Evolutionary conservation across 2,329 filamentous ascomycete genomes (phyloP).

Genomic region (Pyricularia sp.): DNA sequence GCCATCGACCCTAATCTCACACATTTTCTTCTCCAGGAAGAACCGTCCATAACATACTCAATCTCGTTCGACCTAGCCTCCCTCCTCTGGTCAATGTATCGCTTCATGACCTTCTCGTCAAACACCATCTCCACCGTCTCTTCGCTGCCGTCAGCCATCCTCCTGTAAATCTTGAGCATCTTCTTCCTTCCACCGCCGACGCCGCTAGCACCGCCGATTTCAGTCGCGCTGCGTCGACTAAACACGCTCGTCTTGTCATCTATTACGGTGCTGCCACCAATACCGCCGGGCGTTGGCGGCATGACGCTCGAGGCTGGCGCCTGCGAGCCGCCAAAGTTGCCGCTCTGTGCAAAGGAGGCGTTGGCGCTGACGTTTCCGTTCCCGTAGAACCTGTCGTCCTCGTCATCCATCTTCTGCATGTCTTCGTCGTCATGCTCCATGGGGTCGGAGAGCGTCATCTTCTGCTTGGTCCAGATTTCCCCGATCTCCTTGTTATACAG

Average conservation of each 20-base stretch:
- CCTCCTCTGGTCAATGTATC: constrained; percentile 70
- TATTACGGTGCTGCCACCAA: neutral
- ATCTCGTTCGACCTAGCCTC: constrained; percentile 55
- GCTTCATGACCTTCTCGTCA: constrained; percentile 75
- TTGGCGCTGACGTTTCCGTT: constrained; percentile 38
- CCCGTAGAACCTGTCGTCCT: constrained; percentile 57
- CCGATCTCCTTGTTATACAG: constrained; percentile 86
- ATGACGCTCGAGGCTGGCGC: neutral
- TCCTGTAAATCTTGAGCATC: constrained; percentile 3
- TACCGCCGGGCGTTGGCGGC: neutral
- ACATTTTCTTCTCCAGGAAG: neutral
- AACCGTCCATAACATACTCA: constrained; percentile 41
- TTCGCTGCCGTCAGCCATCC: neutral
- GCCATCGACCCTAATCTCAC: neutral
- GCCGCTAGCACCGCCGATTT: neutral
- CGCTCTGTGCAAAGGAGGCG: neutral
- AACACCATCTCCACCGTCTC: constrained; percentile 45
- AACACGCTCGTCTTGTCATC: constrained; percentile 21
- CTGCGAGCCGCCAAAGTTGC: neutral
- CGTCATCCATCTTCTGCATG: constrained; percentile 42
- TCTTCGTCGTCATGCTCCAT: constrained; percentile 55
- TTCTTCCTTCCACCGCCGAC: neutral
- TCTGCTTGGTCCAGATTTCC: constrained; percentile 86
- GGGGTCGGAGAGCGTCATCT: constrained; percentile 58
- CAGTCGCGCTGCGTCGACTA: constrained; percentile 3